Percentiles rank a stretch among this genome's conserved stretches.
phyloP scores from a whole-genome alignment of 2,329 filamentous ascomycete species.

The Aspergillus fructus region DNA sequence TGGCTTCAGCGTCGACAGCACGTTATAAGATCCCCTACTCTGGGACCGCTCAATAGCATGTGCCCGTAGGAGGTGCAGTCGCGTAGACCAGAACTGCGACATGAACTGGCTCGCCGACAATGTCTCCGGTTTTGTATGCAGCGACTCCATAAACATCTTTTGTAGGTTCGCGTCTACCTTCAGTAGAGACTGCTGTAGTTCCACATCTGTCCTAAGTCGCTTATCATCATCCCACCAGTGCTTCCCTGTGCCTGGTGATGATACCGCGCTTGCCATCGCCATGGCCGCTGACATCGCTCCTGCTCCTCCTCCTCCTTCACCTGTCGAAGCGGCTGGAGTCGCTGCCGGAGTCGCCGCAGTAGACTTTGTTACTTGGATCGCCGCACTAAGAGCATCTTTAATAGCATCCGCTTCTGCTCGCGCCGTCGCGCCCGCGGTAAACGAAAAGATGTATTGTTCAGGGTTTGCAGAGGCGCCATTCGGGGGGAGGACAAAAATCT shows the following conservation, averaged over 20 bases:
- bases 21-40: constrained; percentile 87
- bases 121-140: constrained; percentile 78
- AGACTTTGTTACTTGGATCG: constrained; percentile 70
- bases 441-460: constrained; percentile 79
- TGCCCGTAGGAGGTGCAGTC: constrained; percentile 79
- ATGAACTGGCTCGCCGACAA: constrained; percentile 81
- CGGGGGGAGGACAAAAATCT: constrained; percentile 75
- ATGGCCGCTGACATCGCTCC: constrained; percentile 62
- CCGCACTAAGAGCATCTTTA: constrained; percentile 75
- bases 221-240: constrained; percentile 78
- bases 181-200: constrained; percentile 83
- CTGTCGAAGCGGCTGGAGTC: constrained; percentile 34
- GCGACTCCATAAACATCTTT: constrained; percentile 82
- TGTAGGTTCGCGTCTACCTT: constrained; percentile 73
- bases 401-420: constrained; percentile 81
- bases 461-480: constrained; percentile 41
- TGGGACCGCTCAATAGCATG: constrained; percentile 88
- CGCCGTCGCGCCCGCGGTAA: constrained; percentile 74
- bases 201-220: constrained; percentile 72
- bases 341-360: constrained; percentile 32
- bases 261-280: constrained; percentile 72
- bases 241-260: constrained; percentile 46
- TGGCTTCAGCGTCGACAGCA: constrained; percentile 84
- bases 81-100: constrained; percentile 89
- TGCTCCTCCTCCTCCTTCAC: constrained; percentile 36